Evolutionary conservation across 805 yeast genomes (phyloP).

Genomic region (Candida rishiriensis): DNA sequence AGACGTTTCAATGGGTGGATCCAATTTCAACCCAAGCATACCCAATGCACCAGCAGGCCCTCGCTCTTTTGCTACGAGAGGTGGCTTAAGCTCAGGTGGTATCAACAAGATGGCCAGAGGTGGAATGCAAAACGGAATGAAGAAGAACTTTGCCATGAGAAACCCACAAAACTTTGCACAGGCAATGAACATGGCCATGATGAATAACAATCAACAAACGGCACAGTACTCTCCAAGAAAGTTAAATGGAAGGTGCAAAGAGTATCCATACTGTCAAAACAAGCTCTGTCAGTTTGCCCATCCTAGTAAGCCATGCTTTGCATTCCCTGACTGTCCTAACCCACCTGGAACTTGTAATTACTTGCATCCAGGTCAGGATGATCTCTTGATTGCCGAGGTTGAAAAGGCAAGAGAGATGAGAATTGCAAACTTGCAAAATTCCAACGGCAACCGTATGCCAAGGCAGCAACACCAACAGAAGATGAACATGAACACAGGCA

Average conservation of each 20-base stretch:
- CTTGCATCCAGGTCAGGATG: constrained; percentile 84
- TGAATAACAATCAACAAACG: constrained; percentile 19
- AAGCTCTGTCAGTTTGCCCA: constrained; percentile 72
- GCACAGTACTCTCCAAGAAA: constrained; percentile 40
- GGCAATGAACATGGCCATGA: constrained; percentile 34
- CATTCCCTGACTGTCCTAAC: constrained; percentile 73
- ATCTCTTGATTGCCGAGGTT: constrained; percentile 60
- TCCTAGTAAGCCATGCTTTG: constrained; percentile 72
- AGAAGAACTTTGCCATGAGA: constrained; percentile 31
- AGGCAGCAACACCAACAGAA: constrained; percentile 33
- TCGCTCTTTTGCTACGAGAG: constrained; percentile 13
- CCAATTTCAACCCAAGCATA: not conserved
- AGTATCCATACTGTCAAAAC: constrained; percentile 65
- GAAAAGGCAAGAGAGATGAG: constrained; percentile 47
- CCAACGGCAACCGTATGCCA: constrained; percentile 34
- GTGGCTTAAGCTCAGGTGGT: not conserved
- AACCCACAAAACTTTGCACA: constrained; percentile 39
- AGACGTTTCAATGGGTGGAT: not conserved
- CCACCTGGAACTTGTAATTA: constrained; percentile 78
- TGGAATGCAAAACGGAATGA: constrained; percentile 3
- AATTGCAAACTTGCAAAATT: constrained; percentile 13
- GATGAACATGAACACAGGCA: constrained; percentile 31
- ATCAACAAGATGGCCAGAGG: not conserved
- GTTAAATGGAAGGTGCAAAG: constrained; percentile 60
- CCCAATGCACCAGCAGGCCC: constrained; percentile 18